These are phyloP conservation scores for Botrytis hyacinthi DNA, from an alignment of 2,329 filamentous ascomycete species.

Conservation along the genomic window DNA sequence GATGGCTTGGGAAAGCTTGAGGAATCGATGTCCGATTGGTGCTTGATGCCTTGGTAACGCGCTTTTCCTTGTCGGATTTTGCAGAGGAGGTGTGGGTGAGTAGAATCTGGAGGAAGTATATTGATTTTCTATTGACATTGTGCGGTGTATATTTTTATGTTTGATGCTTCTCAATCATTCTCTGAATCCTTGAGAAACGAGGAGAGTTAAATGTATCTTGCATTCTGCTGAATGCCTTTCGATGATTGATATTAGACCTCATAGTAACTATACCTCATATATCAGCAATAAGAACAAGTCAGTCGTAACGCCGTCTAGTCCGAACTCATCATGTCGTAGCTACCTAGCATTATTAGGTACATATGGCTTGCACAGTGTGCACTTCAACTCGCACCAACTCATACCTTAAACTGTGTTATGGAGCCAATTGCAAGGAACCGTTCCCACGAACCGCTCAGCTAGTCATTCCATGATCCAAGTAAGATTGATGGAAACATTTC, in stretches of 20 bases:
- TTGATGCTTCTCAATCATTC: neutral
- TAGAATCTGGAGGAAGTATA: neutral
- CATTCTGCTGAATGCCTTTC: neutral
- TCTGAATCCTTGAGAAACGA: too few relatives aligned
- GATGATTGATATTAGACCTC: neutral
- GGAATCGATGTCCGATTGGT: slow-evolving; percentile 1
- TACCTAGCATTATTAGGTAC: neutral
- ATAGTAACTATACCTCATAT: neutral
- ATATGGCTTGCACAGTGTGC: neutral
- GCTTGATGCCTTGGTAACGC: neutral
- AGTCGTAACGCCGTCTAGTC: neutral
- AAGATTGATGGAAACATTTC: slow-evolving; percentile 1
- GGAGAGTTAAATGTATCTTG: neutral
- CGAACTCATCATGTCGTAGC: slow-evolving; percentile 1
- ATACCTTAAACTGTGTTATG: neutral
- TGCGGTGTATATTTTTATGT: neutral
- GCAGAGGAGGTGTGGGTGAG: neutral
- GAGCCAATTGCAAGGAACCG: slow-evolving; percentile 8
- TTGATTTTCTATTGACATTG: neutral
- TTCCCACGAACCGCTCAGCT: neutral
- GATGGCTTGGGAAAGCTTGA: slow-evolving; percentile 1
- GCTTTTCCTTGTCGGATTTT: neutral
- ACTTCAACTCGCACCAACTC: neutral
- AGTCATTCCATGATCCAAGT: neutral
- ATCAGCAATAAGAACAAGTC: neutral